Percentiles rank a stretch among this genome's conserved stretches.
Evolutionary conservation across 495 filamentous ascomycete species (phyloP).

Genomic region (Penicillium verhagenii): DNA sequence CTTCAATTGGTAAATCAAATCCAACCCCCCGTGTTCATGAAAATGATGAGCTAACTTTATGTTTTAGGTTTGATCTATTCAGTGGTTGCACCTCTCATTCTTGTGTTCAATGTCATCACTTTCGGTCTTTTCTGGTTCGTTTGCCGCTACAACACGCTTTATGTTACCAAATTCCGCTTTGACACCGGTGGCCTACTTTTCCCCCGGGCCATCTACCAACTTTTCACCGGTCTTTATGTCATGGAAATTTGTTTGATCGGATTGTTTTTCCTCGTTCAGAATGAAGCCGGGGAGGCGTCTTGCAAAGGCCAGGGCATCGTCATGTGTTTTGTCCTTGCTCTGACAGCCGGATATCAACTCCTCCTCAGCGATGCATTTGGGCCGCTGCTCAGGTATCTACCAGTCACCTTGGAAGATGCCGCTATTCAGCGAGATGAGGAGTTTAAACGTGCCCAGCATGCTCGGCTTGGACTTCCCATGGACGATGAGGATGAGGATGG

Average conservation of each 20-base stretch:
- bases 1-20: constrained; percentile 71
- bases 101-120: constrained; percentile 91
- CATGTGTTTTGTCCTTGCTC: constrained; percentile 73
- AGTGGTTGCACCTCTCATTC: constrained; percentile 84
- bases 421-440: constrained; percentile 85
- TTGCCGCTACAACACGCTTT: constrained; percentile 94
- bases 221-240: constrained; percentile 91
- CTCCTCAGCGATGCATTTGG: constrained; percentile 82
- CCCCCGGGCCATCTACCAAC: constrained; percentile 90
- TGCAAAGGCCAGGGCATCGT: constrained; percentile 83
- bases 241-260: constrained; percentile 92
- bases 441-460: constrained; percentile 75
- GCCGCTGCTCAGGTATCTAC: constrained; percentile 83
- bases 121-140: constrained; percentile 95
- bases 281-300: constrained; percentile 54
- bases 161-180: constrained; percentile 85
- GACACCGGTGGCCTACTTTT: constrained; percentile 95
- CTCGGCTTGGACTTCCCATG: constrained; percentile 48
- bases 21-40: neutral
- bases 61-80: constrained; percentile 75
- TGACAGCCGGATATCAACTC: constrained; percentile 79
- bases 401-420: constrained; percentile 94
- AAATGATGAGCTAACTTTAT: constrained; percentile 5
- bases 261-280: constrained; percentile 81
- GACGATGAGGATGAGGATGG: constrained; percentile 35